Evolutionary conservation across 192 early-diverging fungal species (phyloP).

Genomic region (Linnemannia elongata): DNA sequence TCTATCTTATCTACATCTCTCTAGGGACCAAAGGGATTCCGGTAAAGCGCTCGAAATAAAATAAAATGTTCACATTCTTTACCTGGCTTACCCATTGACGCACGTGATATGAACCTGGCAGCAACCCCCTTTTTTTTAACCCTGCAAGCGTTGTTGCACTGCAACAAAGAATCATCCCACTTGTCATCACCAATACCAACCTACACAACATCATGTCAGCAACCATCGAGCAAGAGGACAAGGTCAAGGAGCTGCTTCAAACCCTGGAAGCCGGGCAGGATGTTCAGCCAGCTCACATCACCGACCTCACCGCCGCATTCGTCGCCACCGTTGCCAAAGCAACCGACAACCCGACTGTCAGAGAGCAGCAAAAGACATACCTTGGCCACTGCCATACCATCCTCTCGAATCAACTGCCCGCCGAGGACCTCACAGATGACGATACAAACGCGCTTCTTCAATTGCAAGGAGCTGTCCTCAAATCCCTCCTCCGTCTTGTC

Average conservation of each 20-base stretch:
- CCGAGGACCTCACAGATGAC: neutral
- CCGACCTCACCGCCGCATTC: constrained; percentile 32
- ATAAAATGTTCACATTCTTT: neutral
- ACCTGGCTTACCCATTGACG: neutral
- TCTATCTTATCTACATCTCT: neutral
- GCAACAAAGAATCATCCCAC: neutral
- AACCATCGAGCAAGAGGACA: constrained; percentile 7
- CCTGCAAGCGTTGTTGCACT: neutral
- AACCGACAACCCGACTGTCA: neutral
- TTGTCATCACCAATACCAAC: neutral
- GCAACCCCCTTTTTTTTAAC: neutral
- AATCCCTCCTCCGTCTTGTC: constrained; percentile 40
- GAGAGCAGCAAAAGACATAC: constrained; percentile 23
- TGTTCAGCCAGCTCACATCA: constrained; percentile 17
- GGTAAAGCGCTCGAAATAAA: neutral
- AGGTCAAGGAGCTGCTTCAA: constrained; percentile 25
- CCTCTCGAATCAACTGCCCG: constrained; percentile 17
- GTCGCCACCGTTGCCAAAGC: constrained; percentile 21
- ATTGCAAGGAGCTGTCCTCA: constrained; percentile 29
- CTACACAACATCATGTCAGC: constrained; percentile 12
- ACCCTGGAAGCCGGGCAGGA: constrained; percentile 9
- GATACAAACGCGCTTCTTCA: neutral
- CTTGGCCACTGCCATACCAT: constrained; percentile 15
- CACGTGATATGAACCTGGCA: neutral
- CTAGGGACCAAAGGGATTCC: constrained; percentile 46